Percentiles rank a stretch among this genome's conserved stretches.
Conservation (phyloP, 345 rosid species). For the Moricandia moricandioides region DNA sequence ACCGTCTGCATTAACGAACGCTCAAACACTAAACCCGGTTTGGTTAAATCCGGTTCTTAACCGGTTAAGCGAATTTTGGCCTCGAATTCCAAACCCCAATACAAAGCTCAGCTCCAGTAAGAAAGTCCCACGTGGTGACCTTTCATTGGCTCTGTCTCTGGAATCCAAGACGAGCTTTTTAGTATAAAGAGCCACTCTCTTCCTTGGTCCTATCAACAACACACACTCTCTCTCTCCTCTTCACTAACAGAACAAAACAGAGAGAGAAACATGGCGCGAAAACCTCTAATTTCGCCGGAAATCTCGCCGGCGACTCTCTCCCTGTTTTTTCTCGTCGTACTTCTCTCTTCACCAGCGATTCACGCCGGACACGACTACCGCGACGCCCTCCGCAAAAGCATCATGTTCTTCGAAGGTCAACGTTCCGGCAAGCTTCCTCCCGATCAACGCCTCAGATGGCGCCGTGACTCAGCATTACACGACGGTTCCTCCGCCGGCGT, state of each 20-base stretch:
- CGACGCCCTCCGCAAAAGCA: constrained; percentile 79
- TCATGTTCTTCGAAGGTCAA: constrained; percentile 94
- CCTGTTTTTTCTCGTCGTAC: constrained; percentile 29
- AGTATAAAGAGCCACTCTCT: constrained; percentile 46
- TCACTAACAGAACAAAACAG: background rate
- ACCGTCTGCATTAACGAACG: constrained; percentile 4
- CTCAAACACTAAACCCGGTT: constrained; percentile 13
- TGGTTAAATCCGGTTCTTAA: background rate
- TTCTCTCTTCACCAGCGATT: constrained; percentile 28
- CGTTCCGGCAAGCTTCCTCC: constrained; percentile 83
- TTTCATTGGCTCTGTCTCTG: constrained; percentile 42
- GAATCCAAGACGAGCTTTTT: constrained; percentile 65
- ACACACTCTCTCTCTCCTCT: background rate
- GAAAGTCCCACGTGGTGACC: constrained; percentile 49
- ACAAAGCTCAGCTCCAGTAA: constrained; percentile 17
- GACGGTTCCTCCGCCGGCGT: constrained; percentile 72
- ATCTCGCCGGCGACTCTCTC: constrained; percentile 29
- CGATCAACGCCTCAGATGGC: constrained; percentile 76
- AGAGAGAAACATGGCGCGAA: constrained; percentile 70
- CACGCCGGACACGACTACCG: constrained; percentile 60
- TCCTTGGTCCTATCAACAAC: constrained; percentile 12
- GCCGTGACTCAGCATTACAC: constrained; percentile 80
- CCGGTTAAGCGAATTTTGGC: constrained; percentile 49
- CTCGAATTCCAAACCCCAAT: constrained; percentile 41
- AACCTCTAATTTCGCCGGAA: constrained; percentile 27